Evolutionary conservation across 345 rosid species (phyloP), one percentile per base, ranked within the genome.

Genomic region (Erucastrum elatum): DNA sequence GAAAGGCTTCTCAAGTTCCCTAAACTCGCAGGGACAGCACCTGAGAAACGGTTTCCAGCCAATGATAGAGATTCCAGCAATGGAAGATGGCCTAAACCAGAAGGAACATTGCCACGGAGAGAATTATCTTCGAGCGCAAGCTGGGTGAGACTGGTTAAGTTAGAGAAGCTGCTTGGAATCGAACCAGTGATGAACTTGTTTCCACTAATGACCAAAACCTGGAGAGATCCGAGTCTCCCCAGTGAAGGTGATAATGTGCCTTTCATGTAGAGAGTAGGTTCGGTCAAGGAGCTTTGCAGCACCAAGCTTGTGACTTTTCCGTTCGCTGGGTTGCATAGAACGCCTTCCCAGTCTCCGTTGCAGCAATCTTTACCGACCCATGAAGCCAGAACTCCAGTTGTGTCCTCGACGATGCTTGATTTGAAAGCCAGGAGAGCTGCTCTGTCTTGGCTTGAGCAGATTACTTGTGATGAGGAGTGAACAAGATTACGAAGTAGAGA

Each of bases 331-430:
- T 88, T 83, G 73, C 98, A 94, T 74, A 79, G 83, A 70, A 94
- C 91, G 46, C 97, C 98, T 74, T 88, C 97, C 98, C 98, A 94
- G 41, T 90, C 97, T 76, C 92, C 96, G 55, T 83, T 82, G 31
- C 97, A 91, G 84, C 97, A 94, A 49, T 89, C 90, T 62, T 67
- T 80, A 30, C 97, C 95, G 0, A 80, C 78, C 98, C 98, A 94
- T 4, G 97, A 88, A 25, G 86, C 78, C 3, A 92, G 84, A 84
- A 80, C 83, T 6, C 78, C 95, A 0, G 95, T 88, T 30, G 97
- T 90, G 84, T 94, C 98, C 64, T 84, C 62, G 61, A 81, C 35
- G 82, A 94, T 92, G 72, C 80, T 87, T 51, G 93, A 82, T 84
- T 92, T 94, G 90, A 94, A 92, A 12, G 82, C 75, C 34, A 91